phyloP scores from a whole-genome alignment of 768 basidiomycete genomes.

The Cystobasidium onofrii region DNA sequence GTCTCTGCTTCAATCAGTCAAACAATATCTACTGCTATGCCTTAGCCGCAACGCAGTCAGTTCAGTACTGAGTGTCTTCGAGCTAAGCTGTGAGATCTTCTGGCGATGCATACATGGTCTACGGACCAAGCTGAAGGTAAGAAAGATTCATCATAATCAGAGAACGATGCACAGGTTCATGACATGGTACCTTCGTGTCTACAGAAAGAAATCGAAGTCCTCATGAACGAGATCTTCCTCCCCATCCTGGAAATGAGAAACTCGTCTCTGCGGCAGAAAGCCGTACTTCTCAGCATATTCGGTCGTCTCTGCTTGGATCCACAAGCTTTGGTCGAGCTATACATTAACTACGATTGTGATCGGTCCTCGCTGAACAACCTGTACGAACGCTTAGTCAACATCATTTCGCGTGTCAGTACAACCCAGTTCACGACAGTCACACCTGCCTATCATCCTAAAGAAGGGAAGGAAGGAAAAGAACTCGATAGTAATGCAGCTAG shows the following conservation, averaged over 20 bases:
- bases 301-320: slow-evolving; percentile 86
- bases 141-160: too few species aligned
- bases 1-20: slow-evolving; percentile 82
- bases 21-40: slow-evolving; percentile 87
- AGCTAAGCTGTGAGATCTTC: slow-evolving; percentile 95
- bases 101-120: slow-evolving; percentile 91
- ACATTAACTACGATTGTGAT: slow-evolving; percentile 98
- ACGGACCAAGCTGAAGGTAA: slow-evolving; percentile 89
- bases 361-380: slow-evolving; percentile 90
- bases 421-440: slow-evolving; percentile 47
- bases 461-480: slow-evolving; percentile 29
- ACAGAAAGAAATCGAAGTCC: slow-evolving; percentile 97
- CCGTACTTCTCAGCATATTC: slow-evolving; percentile 74
- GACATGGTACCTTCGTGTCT: too few species aligned
- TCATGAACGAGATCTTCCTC: slow-evolving; percentile 97
- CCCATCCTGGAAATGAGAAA: slow-evolving; percentile 97
- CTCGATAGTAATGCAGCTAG: slow-evolving; percentile 22
- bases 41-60: slow-evolving; percentile 92
- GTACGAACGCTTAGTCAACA: slow-evolving; percentile 95
- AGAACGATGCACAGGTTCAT: too few species aligned
- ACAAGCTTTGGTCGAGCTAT: slow-evolving; percentile 93
- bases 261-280: slow-evolving; percentile 89
- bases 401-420: slow-evolving; percentile 83
- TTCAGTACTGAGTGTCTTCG: slow-evolving; percentile 91
- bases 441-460: slow-evolving; percentile 9